Evolutionary conservation across 2,329 filamentous ascomycete genomes (phyloP), one percentile per base, ranked within the genome.

Genomic region (Lecanicillium sp.): DNA sequence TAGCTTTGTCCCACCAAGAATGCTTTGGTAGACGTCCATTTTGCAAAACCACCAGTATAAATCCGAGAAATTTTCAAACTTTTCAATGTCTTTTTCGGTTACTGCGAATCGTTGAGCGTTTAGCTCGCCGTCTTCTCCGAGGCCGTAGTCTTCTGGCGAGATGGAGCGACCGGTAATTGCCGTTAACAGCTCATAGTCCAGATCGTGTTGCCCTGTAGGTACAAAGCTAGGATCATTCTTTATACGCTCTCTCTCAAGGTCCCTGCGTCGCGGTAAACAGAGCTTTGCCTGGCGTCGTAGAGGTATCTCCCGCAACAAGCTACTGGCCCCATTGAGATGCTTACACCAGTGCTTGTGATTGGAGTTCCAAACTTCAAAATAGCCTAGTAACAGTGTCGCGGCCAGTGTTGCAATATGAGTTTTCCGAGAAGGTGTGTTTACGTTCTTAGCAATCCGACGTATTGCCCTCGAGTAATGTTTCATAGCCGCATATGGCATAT

Each of bases 261-360:
- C 57, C 69, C 62, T 72, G 85, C 44, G 84, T 65, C 33, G 37
- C 0, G 74, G 70, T 44, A 89, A 74, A 42, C 87, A 79, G 39
- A 80, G 73, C 41, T 75, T 76, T 1, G 84, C 86, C 66, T 89
- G 82, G 2, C 77, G 72, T 9, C 73, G 72, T 44, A 88, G 85
- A 36, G 92, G 83, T 30, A 94, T 84, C 55, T 97, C 89, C 37
- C 77, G 75, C 18, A 97, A 72, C 20, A 97, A 71, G 46, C 89
- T 83, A 29, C 83, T 80, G 9, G 87, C 86, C 11, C 92, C 92
- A 34, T 86, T 78, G 28, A 97, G 68, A 61, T 97, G 92, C 45
- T 85, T 90, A 53, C 86, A 92, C 92, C 92, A 98, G 58, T 95
- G 95, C 40, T 84, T 80, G 52, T 97, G 90, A 49, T 98, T 90